Evolutionary conservation across 2,329 filamentous ascomycete species (phyloP).

Genomic region (Ceratocystis albifundus): DNA sequence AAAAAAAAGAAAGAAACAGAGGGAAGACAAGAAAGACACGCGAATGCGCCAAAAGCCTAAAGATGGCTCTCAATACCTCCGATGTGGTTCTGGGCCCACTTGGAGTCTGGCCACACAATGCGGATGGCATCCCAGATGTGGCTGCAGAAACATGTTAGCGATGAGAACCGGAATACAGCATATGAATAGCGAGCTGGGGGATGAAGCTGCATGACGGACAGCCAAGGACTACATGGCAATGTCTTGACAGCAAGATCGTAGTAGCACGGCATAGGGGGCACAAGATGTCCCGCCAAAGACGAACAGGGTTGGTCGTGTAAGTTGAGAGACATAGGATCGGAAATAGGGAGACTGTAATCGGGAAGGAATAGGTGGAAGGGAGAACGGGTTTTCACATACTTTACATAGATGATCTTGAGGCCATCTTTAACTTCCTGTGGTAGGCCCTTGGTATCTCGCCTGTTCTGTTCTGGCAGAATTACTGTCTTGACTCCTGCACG

Average conservation of each 20-base stretch:
- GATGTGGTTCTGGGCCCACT: conserved; percentile 62
- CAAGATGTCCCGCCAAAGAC: background rate
- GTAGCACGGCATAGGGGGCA: background rate
- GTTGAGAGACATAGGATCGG: conserved; percentile 19
- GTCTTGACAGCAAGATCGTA: background rate
- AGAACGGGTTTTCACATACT: conserved; percentile 42
- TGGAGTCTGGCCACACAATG: conserved; percentile 79
- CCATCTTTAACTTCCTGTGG: conserved; percentile 81
- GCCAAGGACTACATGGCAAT: background rate
- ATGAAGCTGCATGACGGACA: background rate
- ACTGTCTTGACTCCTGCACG: conserved; percentile 92
- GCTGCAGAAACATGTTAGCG: conserved; percentile 34
- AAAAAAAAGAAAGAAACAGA: background rate
- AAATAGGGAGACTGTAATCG: conserved; percentile 23
- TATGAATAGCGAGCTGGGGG: conserved; percentile 15
- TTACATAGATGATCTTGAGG: conserved; percentile 78
- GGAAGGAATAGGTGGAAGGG: conserved; percentile 34
- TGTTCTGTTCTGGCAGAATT: conserved; percentile 73
- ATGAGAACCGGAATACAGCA: conserved; percentile 24
- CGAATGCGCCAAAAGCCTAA: conserved; percentile 34
- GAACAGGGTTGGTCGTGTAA: conserved; percentile 4
- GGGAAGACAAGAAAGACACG: conserved; percentile 11
- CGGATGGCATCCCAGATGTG: conserved; percentile 93
- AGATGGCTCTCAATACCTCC: conserved; percentile 67
- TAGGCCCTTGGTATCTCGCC: conserved; percentile 83